A percentile compares a stretch with the other conserved stretches of the same genome.
Evolutionary conservation across 2,329 filamentous ascomycete species (phyloP).

Genomic region (Trichoderma simmonsii): DNA sequence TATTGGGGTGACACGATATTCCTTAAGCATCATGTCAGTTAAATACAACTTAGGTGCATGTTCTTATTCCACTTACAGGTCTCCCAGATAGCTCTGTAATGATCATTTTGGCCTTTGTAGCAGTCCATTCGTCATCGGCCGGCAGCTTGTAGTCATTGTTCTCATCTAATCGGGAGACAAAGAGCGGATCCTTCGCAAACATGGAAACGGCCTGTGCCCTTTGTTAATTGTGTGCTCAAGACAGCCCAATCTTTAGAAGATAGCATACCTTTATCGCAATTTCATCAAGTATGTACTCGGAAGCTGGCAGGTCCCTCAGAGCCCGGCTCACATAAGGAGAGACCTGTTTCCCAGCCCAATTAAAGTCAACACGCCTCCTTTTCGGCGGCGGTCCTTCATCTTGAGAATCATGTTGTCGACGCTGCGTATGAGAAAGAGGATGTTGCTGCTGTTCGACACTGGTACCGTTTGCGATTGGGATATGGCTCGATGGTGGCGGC

Average conservation of each 20-base stretch:
- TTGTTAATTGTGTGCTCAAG: conserved; percentile 15
- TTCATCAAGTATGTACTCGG: conserved; percentile 26
- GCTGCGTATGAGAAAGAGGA: neutral
- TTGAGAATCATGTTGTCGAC: neutral
- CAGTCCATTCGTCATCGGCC: conserved; percentile 24
- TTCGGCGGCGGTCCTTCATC: conserved; percentile 31
- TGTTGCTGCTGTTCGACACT: neutral
- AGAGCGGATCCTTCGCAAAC: conserved; percentile 25
- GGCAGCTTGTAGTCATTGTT: conserved; percentile 18
- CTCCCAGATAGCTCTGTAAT: conserved; percentile 24
- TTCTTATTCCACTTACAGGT: conserved; percentile 22
- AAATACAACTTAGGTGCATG: neutral
- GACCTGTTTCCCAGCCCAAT: conserved; percentile 18
- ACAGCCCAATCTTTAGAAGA: neutral
- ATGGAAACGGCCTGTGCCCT: conserved; percentile 23
- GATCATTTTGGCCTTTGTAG: conserved; percentile 20
- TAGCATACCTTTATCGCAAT: conserved; percentile 32
- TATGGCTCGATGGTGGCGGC: neutral
- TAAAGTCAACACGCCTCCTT: conserved; percentile 29
- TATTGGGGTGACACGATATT: neutral
- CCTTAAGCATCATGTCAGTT: neutral
- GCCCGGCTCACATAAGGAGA: conserved; percentile 31
- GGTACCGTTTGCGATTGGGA: neutral
- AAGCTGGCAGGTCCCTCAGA: conserved; percentile 25
- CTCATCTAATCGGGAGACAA: conserved; percentile 27